phyloP scores from a whole-genome alignment of 2,329 filamentous ascomycete species.

The Escovopsis weberi region DNA sequence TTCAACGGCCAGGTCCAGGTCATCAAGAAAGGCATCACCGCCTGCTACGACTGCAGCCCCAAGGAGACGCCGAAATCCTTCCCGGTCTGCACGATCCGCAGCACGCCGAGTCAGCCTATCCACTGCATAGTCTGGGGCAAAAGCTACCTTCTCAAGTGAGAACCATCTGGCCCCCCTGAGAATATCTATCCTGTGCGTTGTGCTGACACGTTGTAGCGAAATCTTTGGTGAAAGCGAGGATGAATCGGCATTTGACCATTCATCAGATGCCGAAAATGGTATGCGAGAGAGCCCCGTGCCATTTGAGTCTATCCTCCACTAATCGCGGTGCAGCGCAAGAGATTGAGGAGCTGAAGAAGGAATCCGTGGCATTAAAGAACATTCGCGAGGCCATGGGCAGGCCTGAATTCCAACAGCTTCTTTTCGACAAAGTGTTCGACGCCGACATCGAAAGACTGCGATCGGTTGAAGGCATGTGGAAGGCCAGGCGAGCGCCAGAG shows the following conservation, averaged over 20 bases:
- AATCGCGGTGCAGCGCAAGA: conserved; percentile 41
- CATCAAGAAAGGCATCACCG: conserved; percentile 80
- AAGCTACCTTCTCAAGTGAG: conserved; percentile 73
- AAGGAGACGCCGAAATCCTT: conserved; percentile 89
- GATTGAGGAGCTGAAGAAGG: conserved; percentile 73
- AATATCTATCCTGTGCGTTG: not conserved
- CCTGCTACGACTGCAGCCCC: conserved; percentile 88
- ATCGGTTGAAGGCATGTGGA: conserved; percentile 96
- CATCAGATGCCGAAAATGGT: conserved; percentile 69
- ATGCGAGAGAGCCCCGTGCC: conserved; percentile 9
- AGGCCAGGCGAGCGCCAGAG: conserved; percentile 58
- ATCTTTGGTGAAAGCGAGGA: conserved; percentile 89
- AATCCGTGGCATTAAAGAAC: conserved; percentile 68
- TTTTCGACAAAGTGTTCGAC: conserved; percentile 89
- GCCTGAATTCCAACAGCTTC: conserved; percentile 56
- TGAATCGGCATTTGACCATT: conserved; percentile 64
- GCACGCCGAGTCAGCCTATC: conserved; percentile 88
- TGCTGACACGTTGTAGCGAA: conserved; percentile 30
- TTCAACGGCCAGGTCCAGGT: conserved; percentile 97
- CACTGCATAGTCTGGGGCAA: conserved; percentile 99
- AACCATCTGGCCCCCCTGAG: conserved; percentile 8
- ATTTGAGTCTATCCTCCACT: not conserved
- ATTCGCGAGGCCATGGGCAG: conserved; percentile 74
- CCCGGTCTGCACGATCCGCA: conserved; percentile 92
- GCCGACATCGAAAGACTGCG: conserved; percentile 69